Evolutionary conservation across 176 grass and related monocot genomes (phyloP).

Genomic region (Guadua angustifolia): DNA sequence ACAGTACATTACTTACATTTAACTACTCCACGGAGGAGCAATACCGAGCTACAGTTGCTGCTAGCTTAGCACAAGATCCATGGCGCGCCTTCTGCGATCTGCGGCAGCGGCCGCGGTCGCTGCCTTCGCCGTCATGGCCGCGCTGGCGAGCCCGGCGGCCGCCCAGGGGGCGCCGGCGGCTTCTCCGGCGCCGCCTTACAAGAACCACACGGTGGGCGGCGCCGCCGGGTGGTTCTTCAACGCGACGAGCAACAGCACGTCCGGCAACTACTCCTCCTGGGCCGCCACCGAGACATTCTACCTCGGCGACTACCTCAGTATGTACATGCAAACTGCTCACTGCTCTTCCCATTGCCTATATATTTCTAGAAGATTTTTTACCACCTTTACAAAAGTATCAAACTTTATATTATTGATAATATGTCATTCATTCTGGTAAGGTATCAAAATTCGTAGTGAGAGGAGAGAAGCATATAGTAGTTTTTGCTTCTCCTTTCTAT

Average conservation of each 20-base stretch:
- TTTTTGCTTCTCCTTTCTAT: no score
- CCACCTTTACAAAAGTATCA: no score
- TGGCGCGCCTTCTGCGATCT: slow-evolving; percentile 15
- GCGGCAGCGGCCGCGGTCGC: neutral
- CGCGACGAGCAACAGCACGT: slow-evolving; percentile 50
- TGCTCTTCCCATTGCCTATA: neutral
- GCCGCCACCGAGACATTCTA: slow-evolving; percentile 66
- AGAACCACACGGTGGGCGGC: slow-evolving; percentile 79
- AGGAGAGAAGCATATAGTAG: no score
- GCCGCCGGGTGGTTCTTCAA: slow-evolving; percentile 76
- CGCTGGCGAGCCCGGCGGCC: neutral
- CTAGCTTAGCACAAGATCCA: slow-evolving; percentile 14
- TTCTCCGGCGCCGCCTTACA: slow-evolving; percentile 42
- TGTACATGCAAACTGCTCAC: neutral
- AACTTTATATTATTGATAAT: no score
- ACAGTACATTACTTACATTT: no score
- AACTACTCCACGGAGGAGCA: no score
- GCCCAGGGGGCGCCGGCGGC: slow-evolving; percentile 27
- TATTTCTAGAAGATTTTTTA: neutral
- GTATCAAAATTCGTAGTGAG: no score
- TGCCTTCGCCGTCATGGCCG: neutral
- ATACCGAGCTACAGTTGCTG: neutral
- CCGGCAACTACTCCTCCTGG: slow-evolving; percentile 76
- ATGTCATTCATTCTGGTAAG: no score
- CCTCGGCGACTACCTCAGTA: slow-evolving; percentile 89